phyloP scores from a whole-genome alignment of 2,329 filamentous ascomycete species.

The Alternaria sp. region DNA sequence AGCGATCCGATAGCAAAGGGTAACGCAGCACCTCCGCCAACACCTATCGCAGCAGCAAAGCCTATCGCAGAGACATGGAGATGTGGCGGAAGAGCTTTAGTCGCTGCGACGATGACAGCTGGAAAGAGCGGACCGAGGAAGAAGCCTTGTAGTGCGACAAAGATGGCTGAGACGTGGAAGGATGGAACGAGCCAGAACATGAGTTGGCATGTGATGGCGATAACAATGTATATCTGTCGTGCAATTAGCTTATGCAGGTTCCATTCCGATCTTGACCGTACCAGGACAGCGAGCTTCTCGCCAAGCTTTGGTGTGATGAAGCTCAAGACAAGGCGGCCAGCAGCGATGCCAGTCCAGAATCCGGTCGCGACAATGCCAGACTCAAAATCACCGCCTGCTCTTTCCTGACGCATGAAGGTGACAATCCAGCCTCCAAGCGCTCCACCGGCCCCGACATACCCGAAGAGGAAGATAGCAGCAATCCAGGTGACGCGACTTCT shows the following conservation, averaged over 20 bases:
- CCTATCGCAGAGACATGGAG: constrained; percentile 80
- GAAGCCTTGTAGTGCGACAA: constrained; percentile 74
- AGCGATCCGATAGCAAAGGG: constrained; percentile 70
- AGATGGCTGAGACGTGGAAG: constrained; percentile 72
- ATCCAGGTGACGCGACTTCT: constrained; percentile 67
- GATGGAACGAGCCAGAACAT: constrained; percentile 80
- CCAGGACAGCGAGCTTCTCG: constrained; percentile 63
- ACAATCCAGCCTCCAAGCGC: constrained; percentile 79
- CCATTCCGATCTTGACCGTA: constrained; percentile 47
- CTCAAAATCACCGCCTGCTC: constrained; percentile 69
- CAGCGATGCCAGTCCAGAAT: constrained; percentile 80
- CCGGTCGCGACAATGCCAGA: constrained; percentile 76
- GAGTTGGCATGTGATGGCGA: constrained; percentile 67
- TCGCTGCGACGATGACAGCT: constrained; percentile 71
- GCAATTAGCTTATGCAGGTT: constrained; percentile 33
- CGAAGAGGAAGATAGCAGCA: constrained; percentile 71
- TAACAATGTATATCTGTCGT: constrained; percentile 62
- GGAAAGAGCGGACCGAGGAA: constrained; percentile 80
- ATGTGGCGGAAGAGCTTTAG: constrained; percentile 72
- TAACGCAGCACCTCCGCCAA: constrained; percentile 69
- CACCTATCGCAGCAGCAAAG: constrained; percentile 77
- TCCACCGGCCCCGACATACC: constrained; percentile 78
- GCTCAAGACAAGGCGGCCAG: constrained; percentile 72
- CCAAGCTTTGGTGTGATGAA: constrained; percentile 76
- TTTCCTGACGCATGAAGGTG: constrained; percentile 78